These are phyloP conservation scores for Mucor circinelloides DNA, from an alignment of 371 early-diverging fungal genomes.

Conservation along the genomic window DNA sequence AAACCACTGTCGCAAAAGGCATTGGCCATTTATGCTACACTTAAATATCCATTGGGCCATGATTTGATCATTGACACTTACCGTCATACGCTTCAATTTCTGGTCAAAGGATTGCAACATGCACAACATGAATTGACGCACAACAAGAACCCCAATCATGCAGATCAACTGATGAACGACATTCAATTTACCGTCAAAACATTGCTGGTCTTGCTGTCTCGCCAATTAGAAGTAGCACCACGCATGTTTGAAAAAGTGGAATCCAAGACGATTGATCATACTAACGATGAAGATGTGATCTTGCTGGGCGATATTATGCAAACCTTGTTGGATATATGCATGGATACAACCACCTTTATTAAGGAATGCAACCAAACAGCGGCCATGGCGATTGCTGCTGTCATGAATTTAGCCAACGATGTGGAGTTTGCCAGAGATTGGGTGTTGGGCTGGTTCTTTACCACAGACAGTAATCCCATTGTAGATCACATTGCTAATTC, in stretches of 20 bases:
- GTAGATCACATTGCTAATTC: slow-evolving; percentile 7
- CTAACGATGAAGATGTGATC: slow-evolving; percentile 16
- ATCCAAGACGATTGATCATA: background rate
- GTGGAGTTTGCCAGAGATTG: slow-evolving; percentile 32
- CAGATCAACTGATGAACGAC: slow-evolving; percentile 41
- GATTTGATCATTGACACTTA: slow-evolving; percentile 20
- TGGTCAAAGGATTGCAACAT: slow-evolving; percentile 17
- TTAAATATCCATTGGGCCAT: slow-evolving; percentile 44
- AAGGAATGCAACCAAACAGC: slow-evolving; percentile 53
- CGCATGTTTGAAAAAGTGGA: slow-evolving; percentile 17
- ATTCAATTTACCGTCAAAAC: slow-evolving; percentile 45
- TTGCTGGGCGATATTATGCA: slow-evolving; percentile 22
- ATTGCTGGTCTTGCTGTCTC: slow-evolving; percentile 42
- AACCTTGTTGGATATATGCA: slow-evolving; percentile 33
- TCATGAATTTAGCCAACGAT: slow-evolving; percentile 36
- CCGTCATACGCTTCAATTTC: slow-evolving; percentile 21
- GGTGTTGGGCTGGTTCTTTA: slow-evolving; percentile 44
- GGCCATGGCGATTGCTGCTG: slow-evolving; percentile 51
- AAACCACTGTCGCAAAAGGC: slow-evolving; percentile 43
- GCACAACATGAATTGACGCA: slow-evolving; percentile 13
- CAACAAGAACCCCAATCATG: background rate
- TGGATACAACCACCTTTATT: slow-evolving; percentile 32
- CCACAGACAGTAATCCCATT: background rate
- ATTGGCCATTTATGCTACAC: slow-evolving; percentile 39
- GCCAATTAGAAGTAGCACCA: slow-evolving; percentile 19